A percentile compares a stretch with the other conserved stretches of the same genome.
Evolutionary conservation across 352 stramenopile genomes (phyloP).

Genomic region (Pythium periplocum): DNA sequence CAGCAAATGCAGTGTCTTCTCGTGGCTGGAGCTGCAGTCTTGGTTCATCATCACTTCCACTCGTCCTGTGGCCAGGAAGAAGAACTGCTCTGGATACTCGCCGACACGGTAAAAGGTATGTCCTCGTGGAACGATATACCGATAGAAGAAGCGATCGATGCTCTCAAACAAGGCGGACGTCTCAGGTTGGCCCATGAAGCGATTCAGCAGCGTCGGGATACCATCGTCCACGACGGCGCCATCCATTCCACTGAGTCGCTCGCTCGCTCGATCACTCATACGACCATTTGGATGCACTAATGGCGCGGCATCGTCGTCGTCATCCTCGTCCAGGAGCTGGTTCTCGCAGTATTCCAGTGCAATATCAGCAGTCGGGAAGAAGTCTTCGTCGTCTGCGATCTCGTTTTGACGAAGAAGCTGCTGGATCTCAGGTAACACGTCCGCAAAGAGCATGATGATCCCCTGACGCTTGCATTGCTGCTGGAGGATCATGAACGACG

Average conservation of each 20-base stretch:
- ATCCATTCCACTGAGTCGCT: too few relatives aligned
- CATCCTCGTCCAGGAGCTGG: slow-evolving; percentile 23
- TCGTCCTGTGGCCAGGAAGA: slow-evolving; percentile 67
- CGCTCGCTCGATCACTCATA: too few relatives aligned
- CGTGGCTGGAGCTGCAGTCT: slow-evolving; percentile 41
- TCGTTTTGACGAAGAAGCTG: slow-evolving; percentile 65
- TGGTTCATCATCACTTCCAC: slow-evolving; percentile 78
- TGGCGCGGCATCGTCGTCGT: too few relatives aligned
- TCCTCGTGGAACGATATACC: slow-evolving; percentile 41
- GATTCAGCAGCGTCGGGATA: slow-evolving; percentile 65
- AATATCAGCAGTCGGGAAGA: slow-evolving; percentile 66
- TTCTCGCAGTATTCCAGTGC: slow-evolving; percentile 83
- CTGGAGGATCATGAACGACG: slow-evolving; percentile 79
- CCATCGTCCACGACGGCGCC: slow-evolving; percentile 24
- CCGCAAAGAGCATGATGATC: slow-evolving; percentile 67
- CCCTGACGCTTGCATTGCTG: slow-evolving; percentile 68
- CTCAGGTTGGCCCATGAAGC: slow-evolving; percentile 75
- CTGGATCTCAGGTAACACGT: slow-evolving; percentile 64
- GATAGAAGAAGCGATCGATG: slow-evolving; percentile 60
- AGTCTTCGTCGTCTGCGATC: slow-evolving; percentile 52
- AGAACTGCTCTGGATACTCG: slow-evolving; percentile 58
- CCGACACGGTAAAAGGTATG: slow-evolving; percentile 74
- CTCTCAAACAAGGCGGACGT: slow-evolving; percentile 58
- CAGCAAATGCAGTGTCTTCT: slow-evolving; percentile 45
- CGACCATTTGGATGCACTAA: too few relatives aligned